Evolutionary conservation across 306 rosid genomes (phyloP).

Genomic region (Prinsepia uniflora): DNA sequence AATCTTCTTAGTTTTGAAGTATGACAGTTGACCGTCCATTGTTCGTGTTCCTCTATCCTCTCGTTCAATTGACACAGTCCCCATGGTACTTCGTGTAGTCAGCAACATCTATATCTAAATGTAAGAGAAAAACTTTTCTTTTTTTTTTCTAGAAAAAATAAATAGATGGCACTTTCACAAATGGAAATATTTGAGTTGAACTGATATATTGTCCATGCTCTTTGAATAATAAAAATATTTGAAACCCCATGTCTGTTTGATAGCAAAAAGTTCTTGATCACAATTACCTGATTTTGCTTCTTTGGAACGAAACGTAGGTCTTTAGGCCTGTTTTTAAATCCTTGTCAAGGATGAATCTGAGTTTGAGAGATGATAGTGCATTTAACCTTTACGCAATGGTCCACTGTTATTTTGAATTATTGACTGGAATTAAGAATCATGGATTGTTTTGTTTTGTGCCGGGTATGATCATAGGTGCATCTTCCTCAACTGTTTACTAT

Average conservation of each 20-base stretch:
- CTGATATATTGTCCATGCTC: not conserved
- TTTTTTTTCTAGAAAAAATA: not conserved
- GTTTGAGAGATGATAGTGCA: constrained; percentile 3
- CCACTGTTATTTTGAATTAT: not conserved
- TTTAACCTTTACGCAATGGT: not conserved
- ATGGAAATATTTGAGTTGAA: not conserved
- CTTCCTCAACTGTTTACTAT: constrained; percentile 71
- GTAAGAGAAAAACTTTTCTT: constrained; percentile 32
- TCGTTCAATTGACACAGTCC: not conserved
- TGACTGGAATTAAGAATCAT: not conserved
- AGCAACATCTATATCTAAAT: constrained; percentile 92
- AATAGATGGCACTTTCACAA: not conserved
- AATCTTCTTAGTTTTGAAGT: not conserved
- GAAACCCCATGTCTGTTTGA: not conserved
- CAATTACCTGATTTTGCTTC: not conserved
- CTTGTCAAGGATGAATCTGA: constrained; percentile 8
- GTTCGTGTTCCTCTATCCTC: not conserved
- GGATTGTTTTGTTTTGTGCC: constrained; percentile 18
- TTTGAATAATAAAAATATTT: not conserved
- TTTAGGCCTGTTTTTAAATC: not conserved
- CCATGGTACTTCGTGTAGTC: constrained; percentile 37
- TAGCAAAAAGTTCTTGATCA: not conserved
- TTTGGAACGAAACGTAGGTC: not conserved
- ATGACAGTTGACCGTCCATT: not conserved
- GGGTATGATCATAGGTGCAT: constrained; percentile 98